Base-by-base conservation (phyloP, 1,284 basidiomycete genomes). In the Malassezia obtusa region DNA sequence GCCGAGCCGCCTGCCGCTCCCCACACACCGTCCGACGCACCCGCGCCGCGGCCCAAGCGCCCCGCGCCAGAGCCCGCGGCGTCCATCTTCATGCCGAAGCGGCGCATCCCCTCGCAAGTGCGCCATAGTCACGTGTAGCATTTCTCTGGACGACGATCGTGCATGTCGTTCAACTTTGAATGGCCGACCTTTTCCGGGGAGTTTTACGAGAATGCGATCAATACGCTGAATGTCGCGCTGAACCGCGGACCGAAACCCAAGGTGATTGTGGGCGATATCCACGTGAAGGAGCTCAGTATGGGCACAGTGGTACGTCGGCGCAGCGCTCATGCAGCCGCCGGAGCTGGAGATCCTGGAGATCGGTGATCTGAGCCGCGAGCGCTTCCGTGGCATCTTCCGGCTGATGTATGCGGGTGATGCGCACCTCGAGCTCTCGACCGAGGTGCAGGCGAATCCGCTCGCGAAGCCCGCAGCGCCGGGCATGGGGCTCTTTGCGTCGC, bases 271-370 rank as follows among this genome's bases (percentile, higher is more conserved):
- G 94, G 94, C 76, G 84, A 83, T 75, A 98, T 99, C 63, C 86
- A 94, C 73, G 94, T 99, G 28, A 87, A 95, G 52, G 92, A 96
- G 75, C 78, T 99, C 26, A 85, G 91, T 76, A 98, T 99, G 92
- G 94, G 94, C 37, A 90, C 87, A 1, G 86, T 95, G 78, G 90
- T 89, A 59, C 60, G 81, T 77, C 21, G 1, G 33, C 9, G 14
- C 1, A 39, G 26, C 30, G n/a, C 33, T 11, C 26, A 30, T 35
- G 19, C 63, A 90, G 89, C 92, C 94, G 19, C 94, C 94, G 38
- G 92, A 96, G 61, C 80, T 99, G 19, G 91, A 96, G 72, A 87
- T 99, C 65, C 83, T 94, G 40, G 92, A 98, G 73, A 95, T 99
- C 65, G 94, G 94, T 21, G 94, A 98, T 75, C 80, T 99, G 48